Evolutionary conservation across 148 eudicot genomes (phyloP), one percentile per base, ranked within the genome.

Genomic region (Vaccinium myrtillus): DNA sequence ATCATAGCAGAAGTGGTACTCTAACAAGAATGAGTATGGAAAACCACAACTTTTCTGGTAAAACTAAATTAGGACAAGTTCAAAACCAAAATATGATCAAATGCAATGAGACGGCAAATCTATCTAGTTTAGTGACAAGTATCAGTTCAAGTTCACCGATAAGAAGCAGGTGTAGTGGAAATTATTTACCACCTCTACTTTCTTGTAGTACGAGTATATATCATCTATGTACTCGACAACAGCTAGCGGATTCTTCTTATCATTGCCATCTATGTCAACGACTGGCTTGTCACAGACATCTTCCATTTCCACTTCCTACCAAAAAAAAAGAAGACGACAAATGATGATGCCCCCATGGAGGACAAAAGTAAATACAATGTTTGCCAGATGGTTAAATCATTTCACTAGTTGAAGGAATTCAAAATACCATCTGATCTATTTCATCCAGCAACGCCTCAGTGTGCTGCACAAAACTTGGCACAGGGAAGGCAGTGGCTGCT

Each of bases 391-490:
- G 46, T 23, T 15, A 75, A 19, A 32, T 65, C 32, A 12, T 4
- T 65, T 19, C 23, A 51, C 14, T 69, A 69, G 49, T 32, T 30
- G 32, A 39, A 53, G 4, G 27, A 56, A 79, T 30, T 50, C 69
- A 27, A 67, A 30, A 39, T 83, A 94, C 98, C 98, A 93, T 94
- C 50, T 86, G 88, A 86, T 91, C 93, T 32, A 91, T 91, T 83
- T 93, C 95, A 54, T 88, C 92, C 19, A 92, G 90, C 91, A 92
- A 90, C 21, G 93, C 90, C 77, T 92, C 95, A 39, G 98, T 89
- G 77, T 93, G 94, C 83, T 94, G 95, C 87, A 95, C 93, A 87
- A 88, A 90, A 92, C 93, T 94, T 0, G 98, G 96, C 77, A 88
- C 92, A 51, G 90, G 86, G 8, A 82, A 89, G 39, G 89, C 92